Evolutionary conservation across 1,139 yeast genomes (phyloP).

Genomic region (Magnusiomyces ingens): DNA sequence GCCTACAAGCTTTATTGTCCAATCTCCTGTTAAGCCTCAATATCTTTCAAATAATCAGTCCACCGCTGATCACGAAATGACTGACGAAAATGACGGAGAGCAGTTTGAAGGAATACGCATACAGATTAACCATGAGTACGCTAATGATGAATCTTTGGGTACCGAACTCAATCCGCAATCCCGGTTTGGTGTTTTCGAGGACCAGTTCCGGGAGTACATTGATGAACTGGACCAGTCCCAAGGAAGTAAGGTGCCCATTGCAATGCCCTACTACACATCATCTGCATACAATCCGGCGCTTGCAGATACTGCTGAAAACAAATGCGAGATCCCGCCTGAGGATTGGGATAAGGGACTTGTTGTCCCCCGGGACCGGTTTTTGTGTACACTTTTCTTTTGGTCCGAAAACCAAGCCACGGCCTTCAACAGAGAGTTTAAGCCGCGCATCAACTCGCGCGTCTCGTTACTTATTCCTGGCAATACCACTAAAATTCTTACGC

Average conservation of each 20-base stretch:
- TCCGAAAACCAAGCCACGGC: slow-evolving; percentile 1
- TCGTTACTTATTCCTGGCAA: slow-evolving; percentile 13
- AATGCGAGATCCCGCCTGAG: background rate
- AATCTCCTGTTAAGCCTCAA: background rate
- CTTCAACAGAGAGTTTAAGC: slow-evolving; percentile 12
- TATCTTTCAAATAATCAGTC: background rate
- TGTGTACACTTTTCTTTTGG: slow-evolving; percentile 7
- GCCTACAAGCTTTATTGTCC: background rate
- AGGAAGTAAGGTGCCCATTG: background rate
- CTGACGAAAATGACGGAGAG: background rate
- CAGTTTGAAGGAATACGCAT: background rate
- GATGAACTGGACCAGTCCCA: background rate
- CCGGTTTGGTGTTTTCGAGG: background rate
- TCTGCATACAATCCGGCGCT: background rate
- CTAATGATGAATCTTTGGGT: background rate
- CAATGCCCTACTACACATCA: background rate
- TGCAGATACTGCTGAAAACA: background rate
- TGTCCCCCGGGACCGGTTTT: background rate
- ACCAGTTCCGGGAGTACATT: background rate
- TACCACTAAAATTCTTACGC: background rate
- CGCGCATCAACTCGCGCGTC: slow-evolving; percentile 11
- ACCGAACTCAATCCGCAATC: background rate
- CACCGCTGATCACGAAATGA: background rate
- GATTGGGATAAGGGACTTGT: slow-evolving; percentile 7
- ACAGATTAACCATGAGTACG: background rate